Evolutionary conservation across 2,329 filamentous ascomycete genomes (phyloP).

Genomic region (Fonsecaea multimorphosa): DNA sequence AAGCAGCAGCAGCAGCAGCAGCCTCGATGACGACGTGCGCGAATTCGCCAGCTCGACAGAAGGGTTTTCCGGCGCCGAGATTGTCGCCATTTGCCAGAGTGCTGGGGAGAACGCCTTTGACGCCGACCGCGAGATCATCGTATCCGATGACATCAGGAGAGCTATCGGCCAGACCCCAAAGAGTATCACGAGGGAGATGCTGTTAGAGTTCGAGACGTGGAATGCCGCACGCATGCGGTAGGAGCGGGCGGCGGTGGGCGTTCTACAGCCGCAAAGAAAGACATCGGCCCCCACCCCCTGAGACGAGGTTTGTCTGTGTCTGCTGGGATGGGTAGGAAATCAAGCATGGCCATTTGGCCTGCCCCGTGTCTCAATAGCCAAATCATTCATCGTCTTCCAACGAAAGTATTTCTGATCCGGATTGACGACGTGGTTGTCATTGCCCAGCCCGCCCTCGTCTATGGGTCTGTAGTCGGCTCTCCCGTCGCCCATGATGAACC

Average conservation of each 20-base stretch:
- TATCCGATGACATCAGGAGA: conserved; percentile 53
- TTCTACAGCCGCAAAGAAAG: too few relatives aligned
- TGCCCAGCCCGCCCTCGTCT: conserved; percentile 38
- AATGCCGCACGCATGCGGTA: conserved; percentile 32
- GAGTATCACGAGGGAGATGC: conserved; percentile 37
- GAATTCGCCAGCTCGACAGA: conserved; percentile 65
- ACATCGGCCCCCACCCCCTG: too few relatives aligned
- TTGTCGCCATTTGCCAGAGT: conserved; percentile 65
- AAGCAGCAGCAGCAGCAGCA: too few relatives aligned
- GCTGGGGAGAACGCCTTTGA: conserved; percentile 60
- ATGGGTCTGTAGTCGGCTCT: conserved; percentile 39
- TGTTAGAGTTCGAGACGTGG: conserved; percentile 37
- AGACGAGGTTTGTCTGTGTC: too few relatives aligned
- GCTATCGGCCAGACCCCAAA: conserved; percentile 49
- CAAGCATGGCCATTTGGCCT: conserved; percentile 32
- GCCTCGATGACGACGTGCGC: conserved; percentile 67
- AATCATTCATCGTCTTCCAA: conserved; percentile 43
- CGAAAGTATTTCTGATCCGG: conserved; percentile 41
- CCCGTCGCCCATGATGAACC: conserved; percentile 47
- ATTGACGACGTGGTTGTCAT: conserved; percentile 44
- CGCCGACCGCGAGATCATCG: conserved; percentile 49
- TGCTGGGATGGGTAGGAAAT: background rate
- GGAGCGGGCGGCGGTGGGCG: background rate
- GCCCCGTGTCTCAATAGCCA: conserved; percentile 41
- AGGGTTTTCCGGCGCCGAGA: conserved; percentile 85